Percentiles rank a stretch among this genome's conserved stretches.
Evolutionary conservation across 2,329 filamentous ascomycete species (phyloP).

Genomic region (Seiridium unicorne): DNA sequence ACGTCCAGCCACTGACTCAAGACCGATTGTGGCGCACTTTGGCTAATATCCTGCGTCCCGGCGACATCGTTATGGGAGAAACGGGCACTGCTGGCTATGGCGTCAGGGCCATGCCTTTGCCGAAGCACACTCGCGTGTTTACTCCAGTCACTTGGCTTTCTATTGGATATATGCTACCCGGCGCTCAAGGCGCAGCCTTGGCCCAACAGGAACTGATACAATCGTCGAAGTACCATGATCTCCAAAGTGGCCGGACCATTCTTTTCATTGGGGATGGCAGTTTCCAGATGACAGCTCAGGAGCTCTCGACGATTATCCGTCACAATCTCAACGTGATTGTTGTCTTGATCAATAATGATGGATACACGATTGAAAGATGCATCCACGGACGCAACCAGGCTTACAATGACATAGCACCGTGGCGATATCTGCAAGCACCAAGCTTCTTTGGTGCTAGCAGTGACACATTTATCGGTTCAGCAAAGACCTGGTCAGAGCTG

Average conservation of each 20-base stretch:
- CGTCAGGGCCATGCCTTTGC: conserved; percentile 47
- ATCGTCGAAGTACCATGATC: background rate
- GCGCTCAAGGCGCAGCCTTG: conserved; percentile 52
- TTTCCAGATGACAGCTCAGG: conserved; percentile 66
- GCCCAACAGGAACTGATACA: conserved; percentile 46
- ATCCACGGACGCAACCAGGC: conserved; percentile 52
- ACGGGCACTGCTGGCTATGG: conserved; percentile 59
- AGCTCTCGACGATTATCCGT: conserved; percentile 62
- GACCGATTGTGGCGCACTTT: conserved; percentile 47
- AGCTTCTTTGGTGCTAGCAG: conserved; percentile 44
- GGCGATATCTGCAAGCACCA: conserved; percentile 49
- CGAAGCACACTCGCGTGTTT: conserved; percentile 45
- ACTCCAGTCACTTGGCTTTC: conserved; percentile 56
- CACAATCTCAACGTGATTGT: conserved; percentile 46
- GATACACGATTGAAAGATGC: conserved; percentile 57
- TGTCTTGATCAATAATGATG: conserved; percentile 58
- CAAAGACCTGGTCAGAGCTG: background rate
- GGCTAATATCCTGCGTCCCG: conserved; percentile 43
- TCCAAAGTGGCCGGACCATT: conserved; percentile 42
- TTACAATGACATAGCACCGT: conserved; percentile 56
- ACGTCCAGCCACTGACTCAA: conserved; percentile 23
- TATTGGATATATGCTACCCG: conserved; percentile 60
- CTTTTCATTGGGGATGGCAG: conserved; percentile 63
- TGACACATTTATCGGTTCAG: background rate
- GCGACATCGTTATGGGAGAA: conserved; percentile 57